Base-by-base conservation (phyloP, 2,329 filamentous ascomycete species). In the Nigrograna mackinnonii region DNA sequence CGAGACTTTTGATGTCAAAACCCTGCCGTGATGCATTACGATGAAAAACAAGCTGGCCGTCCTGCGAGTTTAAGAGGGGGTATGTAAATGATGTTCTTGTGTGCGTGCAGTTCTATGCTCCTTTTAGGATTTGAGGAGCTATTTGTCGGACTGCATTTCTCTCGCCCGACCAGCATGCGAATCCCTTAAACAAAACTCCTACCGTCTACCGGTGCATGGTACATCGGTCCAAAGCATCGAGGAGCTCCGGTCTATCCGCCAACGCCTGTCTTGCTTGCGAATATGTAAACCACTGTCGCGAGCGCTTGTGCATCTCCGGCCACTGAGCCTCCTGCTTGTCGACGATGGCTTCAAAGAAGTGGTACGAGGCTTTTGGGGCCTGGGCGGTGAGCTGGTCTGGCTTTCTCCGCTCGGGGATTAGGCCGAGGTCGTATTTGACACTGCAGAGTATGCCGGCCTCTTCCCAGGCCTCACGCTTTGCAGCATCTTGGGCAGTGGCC, bases 291-390 rank as follows among this genome's bases (percentile, higher is more conserved):
- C 94, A 99, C 67, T 87, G 83, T 47, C 94, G 84, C 67, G 86
- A 86, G 60, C 94, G 82, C 79, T 96, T 97, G 71, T 95, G 84
- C 75, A 82, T 87, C 76, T 99, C 94, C 1, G 94, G 94, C 94
- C 94, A 99, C 44, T 91, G 83, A 13, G 79, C 76, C 69, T 94
- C 87, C 73, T 96, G 89, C 60, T 85, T 85, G 50, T 87, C 82
- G 48, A 99, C 94, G n/a, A 82, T 87, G 50, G 85, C 91, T 71
- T 97, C 89, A 71, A 84, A 94, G 71, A 92, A 94, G 57, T 86
- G 84, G 68, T 91, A 92, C 39, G 84, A 69, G 26, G 85, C 80
- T 68, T 92, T 92, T 26, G 89, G 89, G 5, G 89, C 79, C 37
- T 76, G 67, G n/a, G 70, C 60, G 20, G 76, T 77, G 49, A 81